Percentiles rank a stretch among this genome's conserved stretches.
Evolutionary conservation across 352 stramenopile genomes (phyloP).

Genomic region (Phytopythium sindhum): DNA sequence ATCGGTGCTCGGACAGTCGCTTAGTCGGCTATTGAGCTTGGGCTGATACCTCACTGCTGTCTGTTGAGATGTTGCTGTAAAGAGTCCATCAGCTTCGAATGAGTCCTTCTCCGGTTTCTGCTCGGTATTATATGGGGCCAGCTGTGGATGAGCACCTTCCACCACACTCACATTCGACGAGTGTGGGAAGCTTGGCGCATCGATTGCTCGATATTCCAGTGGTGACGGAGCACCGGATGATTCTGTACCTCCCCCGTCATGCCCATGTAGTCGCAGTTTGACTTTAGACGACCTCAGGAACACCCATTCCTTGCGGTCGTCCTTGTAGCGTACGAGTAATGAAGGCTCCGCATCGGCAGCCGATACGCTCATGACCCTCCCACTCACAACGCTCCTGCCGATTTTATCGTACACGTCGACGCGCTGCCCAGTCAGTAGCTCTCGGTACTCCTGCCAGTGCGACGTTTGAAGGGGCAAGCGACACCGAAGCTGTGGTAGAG

Average conservation of each 20-base stretch:
- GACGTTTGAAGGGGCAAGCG: constrained; percentile 18
- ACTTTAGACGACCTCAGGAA: constrained; percentile 19
- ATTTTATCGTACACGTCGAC: constrained; percentile 25
- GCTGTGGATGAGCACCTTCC: not conserved
- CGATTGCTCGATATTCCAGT: not conserved
- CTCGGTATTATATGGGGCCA: not conserved
- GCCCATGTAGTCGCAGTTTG: constrained; percentile 23
- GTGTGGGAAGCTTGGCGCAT: not conserved
- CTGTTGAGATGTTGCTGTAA: not conserved
- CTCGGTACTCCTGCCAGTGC: constrained; percentile 21
- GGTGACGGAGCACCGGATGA: not conserved
- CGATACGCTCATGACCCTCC: constrained; percentile 18
- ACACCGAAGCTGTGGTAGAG: constrained; percentile 18
- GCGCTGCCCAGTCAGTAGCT: constrained; percentile 19
- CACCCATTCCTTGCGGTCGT: constrained; percentile 24
- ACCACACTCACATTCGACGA: not conserved
- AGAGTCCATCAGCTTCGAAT: not conserved
- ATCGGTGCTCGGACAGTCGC: not conserved
- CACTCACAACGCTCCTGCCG: constrained; percentile 16
- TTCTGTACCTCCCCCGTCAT: not conserved
- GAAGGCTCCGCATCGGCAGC: constrained; percentile 8
- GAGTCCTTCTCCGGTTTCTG: not conserved
- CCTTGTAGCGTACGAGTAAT: constrained; percentile 26
- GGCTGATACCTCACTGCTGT: not conserved
- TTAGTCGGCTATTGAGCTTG: not conserved